Conservation (phyloP, 2,329 filamentous ascomycete species). For the Magnaporthiopsis incrustans region DNA sequence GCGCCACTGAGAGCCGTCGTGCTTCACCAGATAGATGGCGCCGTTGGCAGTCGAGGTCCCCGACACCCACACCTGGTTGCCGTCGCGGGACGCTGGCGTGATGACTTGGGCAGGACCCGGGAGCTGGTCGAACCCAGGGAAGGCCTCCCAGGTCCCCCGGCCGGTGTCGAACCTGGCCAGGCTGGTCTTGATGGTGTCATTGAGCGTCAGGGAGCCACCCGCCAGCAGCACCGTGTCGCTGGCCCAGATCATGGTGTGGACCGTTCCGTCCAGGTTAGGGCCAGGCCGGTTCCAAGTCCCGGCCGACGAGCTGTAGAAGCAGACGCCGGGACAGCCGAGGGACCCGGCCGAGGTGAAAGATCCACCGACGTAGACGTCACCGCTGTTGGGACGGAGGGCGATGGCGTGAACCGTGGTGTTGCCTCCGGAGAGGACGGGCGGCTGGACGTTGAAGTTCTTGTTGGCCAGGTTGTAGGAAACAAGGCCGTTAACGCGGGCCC, state of each 20-base stretch:
- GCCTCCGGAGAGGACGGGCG: slow-evolving; percentile 63
- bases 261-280: slow-evolving; percentile 59
- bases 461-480: slow-evolving; percentile 69
- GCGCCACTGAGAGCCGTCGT: slow-evolving; percentile 64
- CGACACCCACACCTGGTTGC: slow-evolving; percentile 71
- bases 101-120: slow-evolving; percentile 76
- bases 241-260: slow-evolving; percentile 69
- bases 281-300: slow-evolving; percentile 78
- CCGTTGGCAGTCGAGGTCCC: slow-evolving; percentile 58
- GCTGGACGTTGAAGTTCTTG: slow-evolving; percentile 60
- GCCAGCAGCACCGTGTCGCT: slow-evolving; percentile 64
- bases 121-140: slow-evolving; percentile 52
- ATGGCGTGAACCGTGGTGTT: slow-evolving; percentile 71
- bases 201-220: slow-evolving; percentile 66
- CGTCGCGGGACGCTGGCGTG: slow-evolving; percentile 62
- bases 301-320: slow-evolving; percentile 62
- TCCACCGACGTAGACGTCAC: slow-evolving; percentile 79
- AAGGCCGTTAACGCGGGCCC: slow-evolving; percentile 60
- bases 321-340: slow-evolving; percentile 74
- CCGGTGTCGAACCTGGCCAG: slow-evolving; percentile 68
- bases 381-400: slow-evolving; percentile 58
- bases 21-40: slow-evolving; percentile 73
- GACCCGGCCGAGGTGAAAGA: slow-evolving; percentile 77
- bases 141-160: slow-evolving; percentile 56
- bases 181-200: slow-evolving; percentile 51